Conservation (phyloP, 305 asterid species). For the Rubia tinctorum region DNA sequence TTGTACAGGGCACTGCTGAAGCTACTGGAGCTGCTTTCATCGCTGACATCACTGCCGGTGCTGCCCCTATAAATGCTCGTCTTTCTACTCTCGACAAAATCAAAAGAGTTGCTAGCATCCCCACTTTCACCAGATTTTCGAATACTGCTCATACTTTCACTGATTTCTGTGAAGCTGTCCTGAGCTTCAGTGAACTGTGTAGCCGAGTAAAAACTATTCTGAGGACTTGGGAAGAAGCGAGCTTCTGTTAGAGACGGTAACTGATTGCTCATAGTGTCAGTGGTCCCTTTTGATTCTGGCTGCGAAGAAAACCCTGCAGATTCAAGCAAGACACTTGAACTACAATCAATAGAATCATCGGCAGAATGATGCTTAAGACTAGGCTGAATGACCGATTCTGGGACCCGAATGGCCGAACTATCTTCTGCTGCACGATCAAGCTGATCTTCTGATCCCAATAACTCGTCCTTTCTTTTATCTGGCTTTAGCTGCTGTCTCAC, state of each 20-base stretch:
- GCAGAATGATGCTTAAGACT: slow-evolving; percentile 21
- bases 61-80: slow-evolving; percentile 94
- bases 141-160: slow-evolving; percentile 57
- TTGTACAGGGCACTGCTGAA: slow-evolving; percentile 74
- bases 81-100: slow-evolving; percentile 76
- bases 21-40: slow-evolving; percentile 88
- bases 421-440: slow-evolving; percentile 28
- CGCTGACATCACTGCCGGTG: slow-evolving; percentile 82
- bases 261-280: slow-evolving; percentile 29
- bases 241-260: slow-evolving; percentile 42
- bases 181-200: slow-evolving; percentile 80
- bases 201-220: slow-evolving; percentile 74
- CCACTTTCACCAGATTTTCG: slow-evolving; percentile 67
- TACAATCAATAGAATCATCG: slow-evolving; percentile 19
- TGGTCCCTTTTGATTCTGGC: slow-evolving; percentile 29
- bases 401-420: slow-evolving; percentile 15
- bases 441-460: slow-evolving; percentile 20
- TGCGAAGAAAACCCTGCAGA: slow-evolving; percentile 25
- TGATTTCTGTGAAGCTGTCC: slow-evolving; percentile 88
- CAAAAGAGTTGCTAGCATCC: slow-evolving; percentile 60
- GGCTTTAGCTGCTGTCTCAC: slow-evolving; percentile 21
- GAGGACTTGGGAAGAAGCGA: slow-evolving; percentile 74
- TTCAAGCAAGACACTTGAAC: slow-evolving; percentile 32
- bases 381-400: slow-evolving; percentile 20
- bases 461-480: slow-evolving; percentile 36